Evolutionary conservation across 73 alveolate genomes (phyloP).

Genomic region (Uronychia setigera): DNA sequence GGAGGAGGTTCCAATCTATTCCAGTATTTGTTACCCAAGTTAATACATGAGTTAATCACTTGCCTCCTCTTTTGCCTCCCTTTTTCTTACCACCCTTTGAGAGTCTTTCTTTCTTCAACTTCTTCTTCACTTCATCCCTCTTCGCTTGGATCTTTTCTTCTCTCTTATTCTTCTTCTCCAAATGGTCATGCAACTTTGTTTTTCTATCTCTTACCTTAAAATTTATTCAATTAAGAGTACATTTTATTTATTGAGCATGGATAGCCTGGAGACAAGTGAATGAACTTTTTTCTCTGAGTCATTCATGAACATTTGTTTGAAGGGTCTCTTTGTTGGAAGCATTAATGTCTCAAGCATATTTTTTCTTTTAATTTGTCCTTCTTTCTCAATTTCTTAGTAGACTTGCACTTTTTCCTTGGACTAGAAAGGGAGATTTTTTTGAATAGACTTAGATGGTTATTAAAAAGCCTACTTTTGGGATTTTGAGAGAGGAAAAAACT

Average conservation of each 20-base stretch:
- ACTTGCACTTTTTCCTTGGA: constrained; percentile 82
- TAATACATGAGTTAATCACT: no score
- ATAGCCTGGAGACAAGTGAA: constrained; percentile 85
- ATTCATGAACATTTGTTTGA: constrained; percentile 81
- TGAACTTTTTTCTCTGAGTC: constrained; percentile 85
- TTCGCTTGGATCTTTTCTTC: constrained; percentile 49
- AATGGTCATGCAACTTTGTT: constrained; percentile 38
- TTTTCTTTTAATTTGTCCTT: constrained; percentile 69
- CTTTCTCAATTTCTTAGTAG: constrained; percentile 57
- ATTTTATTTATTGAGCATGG: constrained; percentile 78
- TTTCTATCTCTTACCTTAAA: constrained; percentile 66
- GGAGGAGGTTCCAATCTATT: constrained; percentile 87
- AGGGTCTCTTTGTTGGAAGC: constrained; percentile 84
- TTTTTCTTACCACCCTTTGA: constrained; percentile 17
- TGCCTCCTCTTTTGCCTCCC: constrained; percentile 17
- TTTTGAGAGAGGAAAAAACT: constrained; percentile 87
- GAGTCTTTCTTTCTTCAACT: constrained; percentile 39
- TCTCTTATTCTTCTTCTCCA: constrained; percentile 73
- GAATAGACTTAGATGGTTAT: constrained; percentile 49
- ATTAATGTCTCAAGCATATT: constrained; percentile 55
- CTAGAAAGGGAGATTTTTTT: constrained; percentile 93
- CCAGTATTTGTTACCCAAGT: constrained; percentile 93
- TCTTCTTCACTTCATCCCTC: constrained; percentile 52
- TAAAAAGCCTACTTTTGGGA: constrained; percentile 69
- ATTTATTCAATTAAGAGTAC: neutral